Base-by-base conservation (phyloP, 495 filamentous ascomycete genomes). In the Monascus purpureus region DNA sequence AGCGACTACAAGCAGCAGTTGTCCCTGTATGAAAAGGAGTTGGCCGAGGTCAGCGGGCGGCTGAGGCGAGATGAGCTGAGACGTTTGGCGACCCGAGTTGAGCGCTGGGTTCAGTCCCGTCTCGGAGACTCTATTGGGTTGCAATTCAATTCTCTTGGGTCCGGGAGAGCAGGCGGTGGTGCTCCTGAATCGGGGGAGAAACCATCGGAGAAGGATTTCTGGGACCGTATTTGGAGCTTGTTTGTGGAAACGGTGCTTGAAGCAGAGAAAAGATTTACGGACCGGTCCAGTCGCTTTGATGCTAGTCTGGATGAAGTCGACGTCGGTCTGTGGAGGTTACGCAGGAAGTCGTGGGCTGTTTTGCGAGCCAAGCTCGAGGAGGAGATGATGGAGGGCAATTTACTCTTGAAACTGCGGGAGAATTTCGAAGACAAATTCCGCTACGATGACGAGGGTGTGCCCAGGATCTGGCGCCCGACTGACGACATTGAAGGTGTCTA, bases 371-470 rank as follows among this genome's bases (percentile, higher is more conserved):
- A 82, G 59, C 82, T 97, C 42, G 92, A 95, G 13, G 90, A 97
- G 51, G 90, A 97, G 53, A 84, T 96, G 53, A 88, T 87, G 70
- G 90, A 96, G 55, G 87, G 88, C 36, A 97, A 96, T 49, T 70
- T 97, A 32, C 60, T 97, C 6, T 69, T 97, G 37, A 97, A 97
- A 55, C 70, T 97, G 17, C 77, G 90, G 5, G 90, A 97, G 59
- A 96, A 95, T 55, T 97, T 97, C 41, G 90, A 97, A 46, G 90
- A 97, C 58, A 93, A 92, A 50, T 97, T 97, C 69, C 81, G 90
- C 35, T 97, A 97, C 45, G 92, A 97, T 40, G 87, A 93, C 29
- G 75, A 73, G 9, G 92, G 92, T 22, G 92, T 97, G 2, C 90
- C 90, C 3, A 68, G 90, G 23, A 93, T 97, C 47, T 97, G 90